Evolutionary conservation across 169 alveolate species (phyloP).

Genomic region (Cryptosporidium tyzzeri): DNA sequence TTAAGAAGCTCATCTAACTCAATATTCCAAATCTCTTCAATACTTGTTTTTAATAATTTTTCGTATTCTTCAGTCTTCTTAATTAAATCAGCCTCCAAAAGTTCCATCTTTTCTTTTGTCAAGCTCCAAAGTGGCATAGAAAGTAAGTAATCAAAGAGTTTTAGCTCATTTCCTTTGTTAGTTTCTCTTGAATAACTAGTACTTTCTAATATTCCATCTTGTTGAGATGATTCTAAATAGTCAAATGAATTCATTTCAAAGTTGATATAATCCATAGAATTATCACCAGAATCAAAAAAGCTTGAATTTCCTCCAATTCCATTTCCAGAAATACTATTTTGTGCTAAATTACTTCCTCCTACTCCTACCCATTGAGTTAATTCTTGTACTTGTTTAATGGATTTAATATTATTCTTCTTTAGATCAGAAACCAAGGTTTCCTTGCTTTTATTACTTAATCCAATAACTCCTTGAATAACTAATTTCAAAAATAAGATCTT

Average conservation of each 20-base stretch:
- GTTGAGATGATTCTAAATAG: background rate
- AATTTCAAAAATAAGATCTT: slow-evolving; percentile 90
- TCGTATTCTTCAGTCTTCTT: slow-evolving; percentile 82
- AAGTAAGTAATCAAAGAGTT: slow-evolving; percentile 94
- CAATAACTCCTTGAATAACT: slow-evolving; percentile 89
- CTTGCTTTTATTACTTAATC: slow-evolving; percentile 84
- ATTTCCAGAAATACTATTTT: slow-evolving; percentile 38
- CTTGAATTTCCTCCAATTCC: slow-evolving; percentile 54
- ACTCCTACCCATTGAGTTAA: slow-evolving; percentile 73
- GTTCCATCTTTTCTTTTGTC: slow-evolving; percentile 93
- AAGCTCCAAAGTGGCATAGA: slow-evolving; percentile 95
- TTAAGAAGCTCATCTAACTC: slow-evolving; percentile 84
- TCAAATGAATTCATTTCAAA: slow-evolving; percentile 35
- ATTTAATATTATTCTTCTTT: slow-evolving; percentile 85
- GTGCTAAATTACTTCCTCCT: slow-evolving; percentile 22
- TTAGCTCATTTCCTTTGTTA: slow-evolving; percentile 45
- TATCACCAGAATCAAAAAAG: slow-evolving; percentile 56
- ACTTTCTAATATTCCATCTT: background rate
- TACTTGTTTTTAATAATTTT: slow-evolving; percentile 73
- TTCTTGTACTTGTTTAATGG: slow-evolving; percentile 85
- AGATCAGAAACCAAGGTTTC: slow-evolving; percentile 85
- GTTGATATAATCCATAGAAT: slow-evolving; percentile 34
- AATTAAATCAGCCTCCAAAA: slow-evolving; percentile 63
- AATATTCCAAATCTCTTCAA: slow-evolving; percentile 82
- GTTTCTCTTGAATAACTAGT: background rate